These are phyloP conservation scores for Adansonia digitata DNA, from an alignment of 345 rosid genomes.

Conservation along the genomic window DNA sequence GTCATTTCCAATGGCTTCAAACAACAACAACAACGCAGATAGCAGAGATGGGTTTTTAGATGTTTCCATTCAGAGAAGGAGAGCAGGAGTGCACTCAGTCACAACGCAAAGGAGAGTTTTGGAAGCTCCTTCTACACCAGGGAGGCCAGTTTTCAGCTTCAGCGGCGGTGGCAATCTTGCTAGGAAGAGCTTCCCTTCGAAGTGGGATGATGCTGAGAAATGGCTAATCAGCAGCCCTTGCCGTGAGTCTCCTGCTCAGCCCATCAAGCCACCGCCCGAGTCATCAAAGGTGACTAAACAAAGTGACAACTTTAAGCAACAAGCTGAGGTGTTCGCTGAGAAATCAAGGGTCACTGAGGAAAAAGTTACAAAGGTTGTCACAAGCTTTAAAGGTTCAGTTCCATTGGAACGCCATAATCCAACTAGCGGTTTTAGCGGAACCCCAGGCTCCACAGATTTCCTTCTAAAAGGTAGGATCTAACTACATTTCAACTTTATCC, in stretches of 20 bases:
- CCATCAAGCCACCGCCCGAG: slow-evolving; percentile 32
- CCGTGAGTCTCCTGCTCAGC: slow-evolving; percentile 66
- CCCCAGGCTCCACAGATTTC: slow-evolving; percentile 41
- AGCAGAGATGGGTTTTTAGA: slow-evolving; percentile 33
- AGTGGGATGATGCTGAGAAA: slow-evolving; percentile 95
- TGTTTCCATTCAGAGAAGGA: slow-evolving; percentile 46
- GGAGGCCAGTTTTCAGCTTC: slow-evolving; percentile 76
- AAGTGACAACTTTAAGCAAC: slow-evolving; percentile 31
- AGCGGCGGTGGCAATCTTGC: slow-evolving; percentile 41
- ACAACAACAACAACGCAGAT: slow-evolving; percentile 20
- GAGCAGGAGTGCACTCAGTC: slow-evolving; percentile 50
- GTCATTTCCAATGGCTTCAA: slow-evolving; percentile 44
- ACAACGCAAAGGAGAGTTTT: slow-evolving; percentile 33
- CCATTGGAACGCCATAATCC: slow-evolving; percentile 23
- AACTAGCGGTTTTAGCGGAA: slow-evolving; percentile 33
- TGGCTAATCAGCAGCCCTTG: slow-evolving; percentile 63
- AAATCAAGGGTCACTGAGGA: slow-evolving; percentile 59
- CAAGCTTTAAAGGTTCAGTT: slow-evolving; percentile 31
- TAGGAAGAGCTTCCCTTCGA: slow-evolving; percentile 79
- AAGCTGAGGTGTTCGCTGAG: slow-evolving; percentile 49
- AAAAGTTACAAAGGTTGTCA: slow-evolving; percentile 28
- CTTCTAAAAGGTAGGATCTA: slow-evolving; percentile 56
- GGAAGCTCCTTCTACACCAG: slow-evolving; percentile 76
- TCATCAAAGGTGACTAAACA: slow-evolving; percentile 32
- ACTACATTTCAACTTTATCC: slow-evolving; percentile 8